phyloP scores from a whole-genome alignment of 2,329 filamentous ascomycete species.

The Trichophyton verrucosum region DNA sequence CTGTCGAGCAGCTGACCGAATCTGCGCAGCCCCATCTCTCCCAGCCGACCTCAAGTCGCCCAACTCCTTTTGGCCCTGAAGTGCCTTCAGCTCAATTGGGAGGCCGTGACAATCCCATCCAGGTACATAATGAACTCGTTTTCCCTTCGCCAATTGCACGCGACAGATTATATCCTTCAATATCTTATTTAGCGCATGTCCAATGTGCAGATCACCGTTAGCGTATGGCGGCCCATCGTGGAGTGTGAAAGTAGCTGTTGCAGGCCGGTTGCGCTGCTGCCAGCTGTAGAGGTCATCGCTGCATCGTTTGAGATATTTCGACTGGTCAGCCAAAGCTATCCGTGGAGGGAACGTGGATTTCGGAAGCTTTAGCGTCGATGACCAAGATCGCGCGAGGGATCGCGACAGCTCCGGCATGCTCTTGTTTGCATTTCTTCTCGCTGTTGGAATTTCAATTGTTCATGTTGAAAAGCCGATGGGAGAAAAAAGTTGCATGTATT shows the following conservation, averaged over 20 bases:
- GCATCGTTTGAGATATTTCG: conserved; percentile 57
- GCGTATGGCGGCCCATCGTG: conserved; percentile 97
- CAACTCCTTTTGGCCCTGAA: conserved; percentile 45
- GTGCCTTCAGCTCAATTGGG: conserved; percentile 90
- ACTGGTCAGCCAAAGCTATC: conserved; percentile 34
- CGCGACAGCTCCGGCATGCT: conserved; percentile 14
- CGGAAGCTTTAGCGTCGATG: conserved; percentile 61
- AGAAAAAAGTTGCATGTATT: background rate
- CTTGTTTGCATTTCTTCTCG: conserved; percentile 5
- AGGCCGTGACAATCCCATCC: conserved; percentile 98
- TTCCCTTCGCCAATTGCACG: conserved; percentile 65
- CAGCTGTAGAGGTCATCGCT: conserved; percentile 82
- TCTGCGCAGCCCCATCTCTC: conserved; percentile 32
- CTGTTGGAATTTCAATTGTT: background rate
- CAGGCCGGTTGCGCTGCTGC: conserved; percentile 51
- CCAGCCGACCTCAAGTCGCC: conserved; percentile 22
- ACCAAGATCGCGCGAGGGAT: conserved; percentile 38
- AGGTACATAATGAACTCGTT: conserved; percentile 66
- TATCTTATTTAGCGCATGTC: conserved; percentile 93
- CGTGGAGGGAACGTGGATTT: conserved; percentile 55
- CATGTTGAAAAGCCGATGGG: background rate
- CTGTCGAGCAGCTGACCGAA: conserved; percentile 43
- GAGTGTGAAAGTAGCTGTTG: conserved; percentile 54
- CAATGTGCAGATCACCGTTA: conserved; percentile 81
- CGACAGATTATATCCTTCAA: conserved; percentile 88